Conservation (phyloP, 305 asterid species). For the Plantago coronopus region DNA sequence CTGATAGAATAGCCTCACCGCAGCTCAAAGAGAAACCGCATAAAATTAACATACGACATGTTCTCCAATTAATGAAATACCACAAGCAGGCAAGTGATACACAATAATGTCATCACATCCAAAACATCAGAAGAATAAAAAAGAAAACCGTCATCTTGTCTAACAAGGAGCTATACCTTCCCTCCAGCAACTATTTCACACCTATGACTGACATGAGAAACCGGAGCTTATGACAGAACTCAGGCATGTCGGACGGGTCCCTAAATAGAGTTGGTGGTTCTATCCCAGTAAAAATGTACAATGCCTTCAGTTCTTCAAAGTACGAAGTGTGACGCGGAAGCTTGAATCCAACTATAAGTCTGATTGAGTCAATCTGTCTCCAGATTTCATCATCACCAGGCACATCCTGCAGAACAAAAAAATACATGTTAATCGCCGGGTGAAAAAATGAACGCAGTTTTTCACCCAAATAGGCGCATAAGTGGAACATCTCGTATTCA, state of each 20-base stretch:
- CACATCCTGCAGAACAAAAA: conserved; percentile 24
- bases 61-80: too few relatives aligned
- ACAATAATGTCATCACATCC: too few relatives aligned
- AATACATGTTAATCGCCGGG: neutral
- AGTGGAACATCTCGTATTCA: neutral
- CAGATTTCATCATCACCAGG: conserved; percentile 46
- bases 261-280: conserved; percentile 49
- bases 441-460: neutral
- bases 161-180: neutral
- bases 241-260: conserved; percentile 24
- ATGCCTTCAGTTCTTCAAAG: conserved; percentile 55
- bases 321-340: conserved; percentile 33
- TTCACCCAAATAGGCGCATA: too few relatives aligned
- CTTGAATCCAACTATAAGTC: conserved; percentile 60
- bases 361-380: conserved; percentile 53
- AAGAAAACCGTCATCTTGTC: neutral
- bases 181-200: conserved; percentile 30
- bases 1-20: too few relatives aligned
- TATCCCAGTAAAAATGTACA: conserved; percentile 70
- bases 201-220: conserved; percentile 82
- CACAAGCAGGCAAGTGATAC: too few relatives aligned
- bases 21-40: too few relatives aligned
- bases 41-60: too few relatives aligned
- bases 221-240: conserved; percentile 42
- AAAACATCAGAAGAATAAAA: neutral